Evolutionary conservation across 1,284 basidiomycete species (phyloP), one percentile per base, ranked within the genome.

Genomic region (Pseudozyma pruni): DNA sequence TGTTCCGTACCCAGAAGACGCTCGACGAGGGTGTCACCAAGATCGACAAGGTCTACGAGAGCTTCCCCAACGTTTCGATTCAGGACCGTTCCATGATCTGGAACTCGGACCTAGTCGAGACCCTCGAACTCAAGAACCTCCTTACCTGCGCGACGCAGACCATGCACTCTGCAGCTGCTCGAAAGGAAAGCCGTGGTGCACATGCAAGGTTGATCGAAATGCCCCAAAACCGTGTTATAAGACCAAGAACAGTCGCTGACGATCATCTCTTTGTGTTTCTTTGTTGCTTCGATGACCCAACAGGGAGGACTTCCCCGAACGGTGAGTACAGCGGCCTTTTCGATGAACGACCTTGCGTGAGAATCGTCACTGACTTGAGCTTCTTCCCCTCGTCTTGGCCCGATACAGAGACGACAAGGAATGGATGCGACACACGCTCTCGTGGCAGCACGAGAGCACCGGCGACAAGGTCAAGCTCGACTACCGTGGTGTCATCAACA

Each of bases 31-130:
- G 96, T 85, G 92, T 96, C 38, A 77, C 87, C 83, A 94, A 93
- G 86, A 87, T 99, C 82, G 87, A 87, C 68, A 86, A 88, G 56
- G 93, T 98, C 72, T 94, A 92, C 86, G 88, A 90, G 79, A 91
- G 87, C 82, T 98, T 90, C 85, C 87, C 91, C 75, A 88, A 96
- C 49, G 90, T 99, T 74, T 91, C 93, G 66, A 91, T 97, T 86
- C 95, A 95, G 86, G 96, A 98, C 85, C 88, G 95, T 81, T 93
- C 91, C 83, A 92, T 98, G 93, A 96, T 98, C 85, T 98, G 95
- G 96, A 80, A 79, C 63, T 71, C 70, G 35, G 96, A 99, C 83
- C 89, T 98, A 57, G 87, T 97, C 68, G 96, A 99, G 86, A 96
- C 93, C 13, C 88, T 98, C 53, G 96, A 99, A 85, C 90, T 99